phyloP scores from a whole-genome alignment of 306 rosid genomes.

The Phaseolus lunatus region DNA sequence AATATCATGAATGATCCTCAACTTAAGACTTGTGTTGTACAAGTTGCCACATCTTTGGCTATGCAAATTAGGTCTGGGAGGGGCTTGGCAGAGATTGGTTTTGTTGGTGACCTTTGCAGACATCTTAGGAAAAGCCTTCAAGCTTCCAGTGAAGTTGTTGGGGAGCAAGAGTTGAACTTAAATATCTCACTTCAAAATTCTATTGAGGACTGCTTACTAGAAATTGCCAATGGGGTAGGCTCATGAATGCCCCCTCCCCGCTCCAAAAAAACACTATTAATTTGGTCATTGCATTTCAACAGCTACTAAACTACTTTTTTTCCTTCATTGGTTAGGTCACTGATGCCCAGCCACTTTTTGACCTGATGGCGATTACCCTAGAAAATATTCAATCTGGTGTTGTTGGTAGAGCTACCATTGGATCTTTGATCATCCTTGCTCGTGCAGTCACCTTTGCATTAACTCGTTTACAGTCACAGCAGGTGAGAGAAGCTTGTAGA shows the following conservation, averaged over 20 bases:
- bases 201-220: constrained; percentile 84
- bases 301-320: constrained; percentile 34
- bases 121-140: constrained; percentile 87
- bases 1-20: constrained; percentile 74
- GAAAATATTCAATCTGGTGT: constrained; percentile 83
- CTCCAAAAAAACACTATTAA: not conserved
- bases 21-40: constrained; percentile 77
- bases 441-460: constrained; percentile 69
- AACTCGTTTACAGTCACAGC: constrained; percentile 59
- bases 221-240: constrained; percentile 83
- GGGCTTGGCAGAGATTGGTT: constrained; percentile 81
- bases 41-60: constrained; percentile 78
- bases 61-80: constrained; percentile 77
- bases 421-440: constrained; percentile 80
- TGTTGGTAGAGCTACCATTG: constrained; percentile 79
- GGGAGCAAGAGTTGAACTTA: constrained; percentile 78
- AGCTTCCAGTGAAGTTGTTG: constrained; percentile 71
- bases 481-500: constrained; percentile 58
- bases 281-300: constrained; percentile 30
- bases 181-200: constrained; percentile 83
- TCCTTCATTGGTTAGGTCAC: constrained; percentile 59
- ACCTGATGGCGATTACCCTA: constrained; percentile 84
- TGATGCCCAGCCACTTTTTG: constrained; percentile 76
- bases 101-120: constrained; percentile 91
- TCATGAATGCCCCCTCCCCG: not conserved